Base-by-base conservation (phyloP, 768 basidiomycete genomes). In the Udeniomyces megalosporus region DNA sequence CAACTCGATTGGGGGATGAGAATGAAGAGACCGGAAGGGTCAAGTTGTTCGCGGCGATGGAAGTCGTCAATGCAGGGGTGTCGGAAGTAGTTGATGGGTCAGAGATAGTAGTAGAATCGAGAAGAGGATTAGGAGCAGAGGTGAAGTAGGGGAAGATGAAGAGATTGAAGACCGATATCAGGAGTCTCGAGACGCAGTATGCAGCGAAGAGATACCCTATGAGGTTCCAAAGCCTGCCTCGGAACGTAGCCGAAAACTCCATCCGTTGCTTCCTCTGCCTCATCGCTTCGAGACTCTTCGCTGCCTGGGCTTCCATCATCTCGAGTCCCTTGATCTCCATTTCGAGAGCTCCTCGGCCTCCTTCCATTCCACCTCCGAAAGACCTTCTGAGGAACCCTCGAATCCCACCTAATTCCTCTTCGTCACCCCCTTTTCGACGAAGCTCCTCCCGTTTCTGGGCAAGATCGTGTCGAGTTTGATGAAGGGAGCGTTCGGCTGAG, bases 141-240 rank as follows among this genome's bases (percentile, higher is more conserved):
- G 34, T 22, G n/a, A 64, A 11, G n/a, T 31, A 34, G 29, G 63
- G 57, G 22, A 60, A 32, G 48, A 58, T 61, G 50, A 61, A 61
- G 28, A 61, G 42, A 24, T 61, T 61, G 45, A 61, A 53, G 11
- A 60, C 34, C 1, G 58, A 47, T 29, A 65, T 45, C 17, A 65
- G 46, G 51, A 65, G 45, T 22, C 63, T 58, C 15, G 31, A 51
- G 45, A 65, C 32, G 35, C 63, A 65, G 53, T 65, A 65, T 29
- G 45, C 56, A n/a, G 63, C 63, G 47, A 65, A 65, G 22, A 65
- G 26, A 34, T 63, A 65, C 26, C 63, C 63, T 17, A 58, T 28
- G 8, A 46, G 20, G 28, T 54, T 65, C 45, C 58, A 60, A 32
- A 51, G 29, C 14, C 44, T 52, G 2, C 63, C 63, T 15, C 58